Evolutionary conservation across 2,329 filamentous ascomycete species (phyloP).

Genomic region (Pseudogymnoascus verrucosus): DNA sequence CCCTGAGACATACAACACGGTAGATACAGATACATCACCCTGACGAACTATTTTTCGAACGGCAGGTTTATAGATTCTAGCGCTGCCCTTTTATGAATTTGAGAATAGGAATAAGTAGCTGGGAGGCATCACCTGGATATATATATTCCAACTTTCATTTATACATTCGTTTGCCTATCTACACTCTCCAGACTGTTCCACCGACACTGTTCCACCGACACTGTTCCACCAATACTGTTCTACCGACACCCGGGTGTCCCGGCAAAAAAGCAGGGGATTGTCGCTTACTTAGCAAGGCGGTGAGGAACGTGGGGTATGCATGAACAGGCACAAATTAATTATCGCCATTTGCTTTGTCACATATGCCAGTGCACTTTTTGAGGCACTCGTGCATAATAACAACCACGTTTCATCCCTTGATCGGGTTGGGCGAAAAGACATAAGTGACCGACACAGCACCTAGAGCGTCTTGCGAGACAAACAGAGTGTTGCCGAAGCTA

Average conservation of each 20-base stretch:
- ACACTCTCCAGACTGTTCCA: not conserved
- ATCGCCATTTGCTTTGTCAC: not conserved
- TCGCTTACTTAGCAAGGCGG: constrained; percentile 8
- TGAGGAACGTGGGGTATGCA: constrained; percentile 1
- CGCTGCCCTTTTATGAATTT: not conserved
- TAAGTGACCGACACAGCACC: not conserved
- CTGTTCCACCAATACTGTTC: not conserved
- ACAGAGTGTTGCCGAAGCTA: not conserved
- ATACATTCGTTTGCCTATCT: not conserved
- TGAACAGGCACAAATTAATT: not conserved
- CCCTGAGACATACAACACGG: not conserved
- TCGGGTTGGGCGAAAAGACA: not conserved
- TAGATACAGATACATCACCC: not conserved
- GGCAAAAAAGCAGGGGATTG: constrained; percentile 3
- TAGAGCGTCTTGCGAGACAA: not conserved
- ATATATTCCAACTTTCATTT: not conserved
- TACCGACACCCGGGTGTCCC: not conserved
- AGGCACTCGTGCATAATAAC: constrained; percentile 4
- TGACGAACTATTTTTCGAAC: not conserved
- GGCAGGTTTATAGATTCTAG: not conserved
- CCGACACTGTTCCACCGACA: not conserved
- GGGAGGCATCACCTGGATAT: not conserved
- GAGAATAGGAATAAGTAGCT: not conserved
- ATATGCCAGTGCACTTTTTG: constrained; percentile 4
- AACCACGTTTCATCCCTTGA: constrained; percentile 5